Conservation (phyloP, 2,329 filamentous ascomycete genomes). For the Fusarium xyrophilum region DNA sequence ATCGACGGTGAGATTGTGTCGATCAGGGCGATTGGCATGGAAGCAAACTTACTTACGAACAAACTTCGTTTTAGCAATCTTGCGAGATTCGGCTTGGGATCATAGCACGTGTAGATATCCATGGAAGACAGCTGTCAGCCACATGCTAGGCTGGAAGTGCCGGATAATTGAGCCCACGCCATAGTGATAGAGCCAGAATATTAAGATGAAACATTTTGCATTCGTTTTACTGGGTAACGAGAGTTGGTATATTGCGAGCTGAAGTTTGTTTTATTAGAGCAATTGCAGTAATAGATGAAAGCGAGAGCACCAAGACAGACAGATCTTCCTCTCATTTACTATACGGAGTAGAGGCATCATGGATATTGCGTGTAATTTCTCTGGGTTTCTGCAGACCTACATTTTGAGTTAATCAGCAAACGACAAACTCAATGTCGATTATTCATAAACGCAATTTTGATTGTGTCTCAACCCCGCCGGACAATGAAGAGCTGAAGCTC, state of each 20-base stretch:
- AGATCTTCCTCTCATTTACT: background rate
- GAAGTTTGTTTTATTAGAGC: background rate
- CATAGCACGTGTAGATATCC: slow-evolving; percentile 18
- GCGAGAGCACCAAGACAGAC: background rate
- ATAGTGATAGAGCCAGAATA: slow-evolving; percentile 1
- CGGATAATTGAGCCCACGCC: slow-evolving; percentile 9
- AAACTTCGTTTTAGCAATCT: slow-evolving; percentile 11
- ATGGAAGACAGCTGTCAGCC: slow-evolving; percentile 27
- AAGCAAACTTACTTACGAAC: slow-evolving; percentile 1
- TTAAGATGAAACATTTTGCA: background rate
- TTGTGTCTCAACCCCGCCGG: slow-evolving; percentile 1
- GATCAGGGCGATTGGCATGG: slow-evolving; percentile 9
- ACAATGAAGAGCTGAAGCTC: background rate
- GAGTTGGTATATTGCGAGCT: background rate
- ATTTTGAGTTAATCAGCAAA: background rate
- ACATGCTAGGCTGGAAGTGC: slow-evolving; percentile 20
- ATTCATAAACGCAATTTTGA: background rate
- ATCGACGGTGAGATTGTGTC: slow-evolving; percentile 2
- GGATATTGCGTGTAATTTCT: background rate
- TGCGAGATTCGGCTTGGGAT: slow-evolving; percentile 15
- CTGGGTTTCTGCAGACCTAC: background rate
- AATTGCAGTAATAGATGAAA: background rate
- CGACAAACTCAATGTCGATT: too few species aligned
- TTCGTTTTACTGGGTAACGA: background rate
- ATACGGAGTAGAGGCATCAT: background rate